Conservation (phyloP, 2,329 filamentous ascomycete genomes). For the Ophiobolus disseminans region DNA sequence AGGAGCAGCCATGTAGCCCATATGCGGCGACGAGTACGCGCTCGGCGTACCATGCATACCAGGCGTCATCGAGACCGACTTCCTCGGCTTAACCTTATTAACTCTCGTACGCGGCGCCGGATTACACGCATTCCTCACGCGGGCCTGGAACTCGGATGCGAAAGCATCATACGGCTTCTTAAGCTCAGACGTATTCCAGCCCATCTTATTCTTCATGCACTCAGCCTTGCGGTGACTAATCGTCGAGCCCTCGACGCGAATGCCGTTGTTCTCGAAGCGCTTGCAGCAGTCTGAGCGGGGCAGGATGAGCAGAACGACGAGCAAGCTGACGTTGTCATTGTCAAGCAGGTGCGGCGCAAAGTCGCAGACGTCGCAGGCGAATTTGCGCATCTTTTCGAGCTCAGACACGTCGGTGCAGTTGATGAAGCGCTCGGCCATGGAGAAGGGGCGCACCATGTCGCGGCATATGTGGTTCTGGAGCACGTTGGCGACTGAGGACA, state of each 20-base stretch:
- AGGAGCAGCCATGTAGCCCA: constrained; percentile 30
- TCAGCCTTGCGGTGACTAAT: constrained; percentile 48
- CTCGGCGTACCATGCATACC: too few species aligned
- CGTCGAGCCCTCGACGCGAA: constrained; percentile 48
- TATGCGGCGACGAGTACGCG: constrained; percentile 21
- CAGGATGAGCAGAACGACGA: constrained; percentile 46
- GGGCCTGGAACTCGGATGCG: constrained; percentile 43
- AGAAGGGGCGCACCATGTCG: constrained; percentile 44
- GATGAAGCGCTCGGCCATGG: constrained; percentile 45
- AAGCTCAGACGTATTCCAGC: constrained; percentile 42
- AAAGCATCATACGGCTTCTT: constrained; percentile 47
- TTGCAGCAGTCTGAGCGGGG: constrained; percentile 45
- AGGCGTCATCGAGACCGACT: constrained; percentile 29
- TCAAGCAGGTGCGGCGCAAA: constrained; percentile 49
- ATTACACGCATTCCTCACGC: constrained; percentile 45
- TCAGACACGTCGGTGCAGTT: constrained; percentile 41
- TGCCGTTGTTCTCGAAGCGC: constrained; percentile 46
- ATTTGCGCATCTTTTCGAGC: constrained; percentile 41
- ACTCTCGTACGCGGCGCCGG: constrained; percentile 36
- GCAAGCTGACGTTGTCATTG: constrained; percentile 47
- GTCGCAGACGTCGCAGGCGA: constrained; percentile 46
- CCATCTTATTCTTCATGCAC: constrained; percentile 48
- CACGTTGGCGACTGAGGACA: constrained; percentile 42
- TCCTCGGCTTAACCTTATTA: constrained; percentile 27
- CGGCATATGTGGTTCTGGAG: constrained; percentile 45